phyloP scores from a whole-genome alignment of 306 rosid species.

The Trifolium fragiferum region DNA sequence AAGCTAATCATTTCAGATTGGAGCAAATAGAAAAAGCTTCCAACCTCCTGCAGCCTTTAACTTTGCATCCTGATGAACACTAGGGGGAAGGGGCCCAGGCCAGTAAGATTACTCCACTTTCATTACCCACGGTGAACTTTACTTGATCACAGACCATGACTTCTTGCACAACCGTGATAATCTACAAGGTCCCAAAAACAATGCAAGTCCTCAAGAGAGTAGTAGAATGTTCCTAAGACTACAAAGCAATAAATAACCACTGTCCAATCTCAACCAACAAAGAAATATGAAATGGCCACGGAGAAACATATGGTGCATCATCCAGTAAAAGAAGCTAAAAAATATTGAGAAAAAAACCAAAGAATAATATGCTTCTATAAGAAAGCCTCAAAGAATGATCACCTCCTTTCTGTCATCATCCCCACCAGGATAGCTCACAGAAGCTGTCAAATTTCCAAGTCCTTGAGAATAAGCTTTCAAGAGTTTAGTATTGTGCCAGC shows the following conservation, averaged over 20 bases:
- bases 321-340: constrained; percentile 5
- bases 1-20: constrained; percentile 37
- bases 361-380: neutral
- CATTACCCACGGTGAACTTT: constrained; percentile 57
- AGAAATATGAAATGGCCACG: constrained; percentile 11
- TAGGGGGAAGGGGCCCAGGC: constrained; percentile 85
- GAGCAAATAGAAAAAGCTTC: constrained; percentile 48
- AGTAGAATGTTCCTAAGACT: constrained; percentile 12
- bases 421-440: constrained; percentile 67
- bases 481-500: constrained; percentile 69
- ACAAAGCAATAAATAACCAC: constrained; percentile 32
- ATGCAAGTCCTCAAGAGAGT: constrained; percentile 43
- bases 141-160: constrained; percentile 75
- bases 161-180: constrained; percentile 74
- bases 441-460: constrained; percentile 71
- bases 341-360: neutral
- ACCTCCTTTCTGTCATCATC: constrained; percentile 74
- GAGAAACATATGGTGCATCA: constrained; percentile 18
- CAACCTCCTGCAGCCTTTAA: constrained; percentile 85
- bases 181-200: constrained; percentile 45
- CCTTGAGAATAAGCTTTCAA: constrained; percentile 74
- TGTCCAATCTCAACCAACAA: constrained; percentile 6
- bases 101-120: constrained; percentile 61
- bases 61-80: constrained; percentile 81
- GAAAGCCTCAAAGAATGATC: constrained; percentile 25